These are phyloP conservation scores for Blastobotrys petasosporus DNA, from an alignment of 1,139 yeast genomes.

Conservation along the genomic window DNA sequence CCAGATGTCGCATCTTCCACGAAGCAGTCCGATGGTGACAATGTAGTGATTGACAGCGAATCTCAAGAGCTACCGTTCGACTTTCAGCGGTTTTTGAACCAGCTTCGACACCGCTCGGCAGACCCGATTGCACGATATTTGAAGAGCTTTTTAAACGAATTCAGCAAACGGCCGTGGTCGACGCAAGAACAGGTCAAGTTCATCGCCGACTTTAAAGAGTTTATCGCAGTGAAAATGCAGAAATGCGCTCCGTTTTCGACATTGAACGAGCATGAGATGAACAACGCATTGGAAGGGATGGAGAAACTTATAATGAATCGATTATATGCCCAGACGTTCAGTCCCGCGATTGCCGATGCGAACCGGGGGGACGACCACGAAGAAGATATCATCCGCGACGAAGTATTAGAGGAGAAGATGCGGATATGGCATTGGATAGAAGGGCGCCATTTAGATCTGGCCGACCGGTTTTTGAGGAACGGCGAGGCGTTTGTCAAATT, in stretches of 20 bases:
- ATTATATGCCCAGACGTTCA: slow-evolving; percentile 67
- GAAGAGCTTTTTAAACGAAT: slow-evolving; percentile 68
- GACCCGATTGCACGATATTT: slow-evolving; percentile 87
- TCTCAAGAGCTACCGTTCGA: slow-evolving; percentile 50
- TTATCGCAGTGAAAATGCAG: slow-evolving; percentile 61
- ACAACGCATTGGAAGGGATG: slow-evolving; percentile 81
- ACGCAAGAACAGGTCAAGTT: slow-evolving; percentile 73
- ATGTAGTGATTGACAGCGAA: not conserved
- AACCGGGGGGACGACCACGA: slow-evolving; percentile 46
- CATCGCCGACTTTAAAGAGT: slow-evolving; percentile 55
- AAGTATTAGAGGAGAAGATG: slow-evolving; percentile 49
- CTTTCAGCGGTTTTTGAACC: slow-evolving; percentile 71
- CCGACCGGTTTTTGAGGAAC: slow-evolving; percentile 40
- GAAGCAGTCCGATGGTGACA: not conserved
- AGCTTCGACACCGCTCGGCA: slow-evolving; percentile 67
- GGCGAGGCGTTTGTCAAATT: slow-evolving; percentile 59
- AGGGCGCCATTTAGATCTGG: slow-evolving; percentile 76
- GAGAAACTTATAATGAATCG: slow-evolving; percentile 91
- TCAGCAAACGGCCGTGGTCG: slow-evolving; percentile 65
- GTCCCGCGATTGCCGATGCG: slow-evolving; percentile 57
- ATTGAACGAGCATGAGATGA: slow-evolving; percentile 54
- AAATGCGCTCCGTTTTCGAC: slow-evolving; percentile 69
- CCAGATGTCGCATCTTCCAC: not conserved
- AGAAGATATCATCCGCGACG: slow-evolving; percentile 61
- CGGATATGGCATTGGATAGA: slow-evolving; percentile 68